A percentile compares a stretch with the other conserved stretches of the same genome.
phyloP scores from a whole-genome alignment of 176 grass and related monocot genomes.

The Carex kokanica region DNA sequence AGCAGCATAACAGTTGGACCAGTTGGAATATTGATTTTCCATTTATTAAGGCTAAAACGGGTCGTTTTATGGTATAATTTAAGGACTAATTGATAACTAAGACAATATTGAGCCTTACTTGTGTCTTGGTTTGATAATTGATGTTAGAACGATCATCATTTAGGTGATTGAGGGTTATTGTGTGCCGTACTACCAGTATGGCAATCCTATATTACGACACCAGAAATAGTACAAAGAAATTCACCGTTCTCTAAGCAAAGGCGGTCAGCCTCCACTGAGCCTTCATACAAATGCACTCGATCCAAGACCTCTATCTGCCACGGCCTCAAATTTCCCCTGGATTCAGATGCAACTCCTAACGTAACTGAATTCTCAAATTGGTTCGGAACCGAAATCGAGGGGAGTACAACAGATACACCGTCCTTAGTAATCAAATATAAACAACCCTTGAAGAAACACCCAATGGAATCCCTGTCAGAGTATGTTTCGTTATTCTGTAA shows the following conservation, averaged over 20 bases:
- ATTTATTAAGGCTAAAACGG: background rate
- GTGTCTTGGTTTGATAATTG: background rate
- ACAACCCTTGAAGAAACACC: conserved; percentile 72
- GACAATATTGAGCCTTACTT: background rate
- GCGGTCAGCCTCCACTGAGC: conserved; percentile 55
- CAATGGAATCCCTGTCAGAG: conserved; percentile 56
- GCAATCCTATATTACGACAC: background rate
- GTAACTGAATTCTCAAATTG: conserved; percentile 9
- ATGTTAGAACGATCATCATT: background rate
- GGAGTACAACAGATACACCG: conserved; percentile 77
- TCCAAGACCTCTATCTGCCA: conserved; percentile 96
- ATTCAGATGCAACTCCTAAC: conserved; percentile 29
- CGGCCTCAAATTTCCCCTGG: conserved; percentile 47
- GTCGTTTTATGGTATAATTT: background rate
- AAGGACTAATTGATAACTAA: background rate
- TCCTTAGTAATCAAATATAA: conserved; percentile 76
- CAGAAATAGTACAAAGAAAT: conserved; percentile 27
- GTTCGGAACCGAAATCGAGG: conserved; percentile 55
- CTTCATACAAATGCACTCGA: conserved; percentile 82
- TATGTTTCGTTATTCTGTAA: conserved; percentile 42
- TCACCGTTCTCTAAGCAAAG: conserved; percentile 82
- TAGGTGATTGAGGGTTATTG: background rate
- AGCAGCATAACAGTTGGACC: background rate
- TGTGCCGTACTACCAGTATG: background rate
- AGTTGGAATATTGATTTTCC: background rate